Evolutionary conservation across 2,329 filamentous ascomycete genomes (phyloP).

Genomic region (Fusarium sp.): DNA sequence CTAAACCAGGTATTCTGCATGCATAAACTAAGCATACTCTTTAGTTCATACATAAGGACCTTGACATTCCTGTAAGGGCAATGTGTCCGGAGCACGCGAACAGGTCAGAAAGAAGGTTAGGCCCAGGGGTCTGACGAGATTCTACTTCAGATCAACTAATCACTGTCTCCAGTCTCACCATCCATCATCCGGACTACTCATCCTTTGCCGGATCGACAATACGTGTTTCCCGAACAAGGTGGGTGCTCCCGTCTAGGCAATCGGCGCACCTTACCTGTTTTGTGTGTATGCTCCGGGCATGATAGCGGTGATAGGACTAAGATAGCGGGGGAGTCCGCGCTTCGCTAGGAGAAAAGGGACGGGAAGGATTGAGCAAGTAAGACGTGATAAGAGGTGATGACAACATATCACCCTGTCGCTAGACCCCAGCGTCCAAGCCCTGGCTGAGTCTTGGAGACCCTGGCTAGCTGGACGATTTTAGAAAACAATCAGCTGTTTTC

Average conservation of each 20-base stretch:
- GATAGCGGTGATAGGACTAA: slow-evolving; percentile 17
- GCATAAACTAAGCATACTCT: slow-evolving; percentile 38
- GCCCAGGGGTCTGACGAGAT: slow-evolving; percentile 21
- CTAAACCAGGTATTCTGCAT: slow-evolving; percentile 23
- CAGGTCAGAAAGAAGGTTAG: slow-evolving; percentile 1
- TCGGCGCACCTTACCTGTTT: slow-evolving; percentile 14
- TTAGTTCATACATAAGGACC: slow-evolving; percentile 37
- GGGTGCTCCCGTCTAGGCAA: slow-evolving; percentile 2
- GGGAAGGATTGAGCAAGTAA: slow-evolving; percentile 22
- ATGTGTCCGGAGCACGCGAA: slow-evolving; percentile 35
- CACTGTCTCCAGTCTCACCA: slow-evolving; percentile 11
- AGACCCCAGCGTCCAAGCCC: neutral
- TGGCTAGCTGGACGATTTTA: neutral
- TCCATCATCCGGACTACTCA: slow-evolving; percentile 1
- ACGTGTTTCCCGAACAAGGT: slow-evolving; percentile 4
- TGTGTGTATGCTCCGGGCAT: slow-evolving; percentile 8
- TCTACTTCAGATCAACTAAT: slow-evolving; percentile 17
- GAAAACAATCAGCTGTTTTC: slow-evolving; percentile 6
- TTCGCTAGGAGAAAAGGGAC: slow-evolving; percentile 29
- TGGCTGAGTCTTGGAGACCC: neutral
- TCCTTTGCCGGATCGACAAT: slow-evolving; percentile 22
- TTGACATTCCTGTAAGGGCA: slow-evolving; percentile 33
- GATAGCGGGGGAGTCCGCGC: slow-evolving; percentile 17
- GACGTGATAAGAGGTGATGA: slow-evolving; percentile 24
- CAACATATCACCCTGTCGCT: slow-evolving; percentile 20